These are phyloP conservation scores for Lipomyces kockii DNA, from an alignment of 805 yeast species.

Conservation along the genomic window DNA sequence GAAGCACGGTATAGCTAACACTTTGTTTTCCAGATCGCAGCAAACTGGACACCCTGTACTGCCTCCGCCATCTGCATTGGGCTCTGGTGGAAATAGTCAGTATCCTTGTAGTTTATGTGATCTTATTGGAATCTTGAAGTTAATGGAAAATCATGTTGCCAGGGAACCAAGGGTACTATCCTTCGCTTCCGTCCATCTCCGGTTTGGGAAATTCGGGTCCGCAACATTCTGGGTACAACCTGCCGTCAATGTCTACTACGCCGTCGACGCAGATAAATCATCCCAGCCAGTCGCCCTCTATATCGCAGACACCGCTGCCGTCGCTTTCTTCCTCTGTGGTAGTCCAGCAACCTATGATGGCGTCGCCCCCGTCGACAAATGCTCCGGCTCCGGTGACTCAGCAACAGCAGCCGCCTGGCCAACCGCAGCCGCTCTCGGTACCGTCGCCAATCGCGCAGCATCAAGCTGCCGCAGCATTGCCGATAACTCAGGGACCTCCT, in stretches of 20 bases:
- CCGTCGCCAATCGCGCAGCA: slow-evolving; percentile 15
- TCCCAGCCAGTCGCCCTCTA: slow-evolving; percentile 31
- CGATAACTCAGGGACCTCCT: slow-evolving; percentile 7
- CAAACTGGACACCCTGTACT: slow-evolving; percentile 44
- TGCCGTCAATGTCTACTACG: slow-evolving; percentile 38
- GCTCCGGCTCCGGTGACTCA: slow-evolving; percentile 18
- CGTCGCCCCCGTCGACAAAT: slow-evolving; percentile 37
- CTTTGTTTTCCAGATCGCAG: slow-evolving; percentile 33
- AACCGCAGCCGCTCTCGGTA: slow-evolving; percentile 35
- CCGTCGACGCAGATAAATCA: slow-evolving; percentile 43
- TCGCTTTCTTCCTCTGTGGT: slow-evolving; percentile 32
- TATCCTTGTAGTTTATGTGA: not conserved
- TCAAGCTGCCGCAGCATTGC: not conserved
- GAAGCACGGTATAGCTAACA: not conserved
- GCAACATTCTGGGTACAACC: slow-evolving; percentile 33
- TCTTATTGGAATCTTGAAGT: not conserved
- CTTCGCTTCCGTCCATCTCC: slow-evolving; percentile 43
- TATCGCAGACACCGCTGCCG: slow-evolving; percentile 29
- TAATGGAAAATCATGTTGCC: not conserved
- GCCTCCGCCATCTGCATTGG: slow-evolving; percentile 44
- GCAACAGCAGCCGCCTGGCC: slow-evolving; percentile 13
- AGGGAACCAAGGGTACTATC: slow-evolving; percentile 39
- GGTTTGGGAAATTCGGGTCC: slow-evolving; percentile 38
- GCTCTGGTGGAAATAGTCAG: slow-evolving; percentile 33
- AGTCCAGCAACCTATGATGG: slow-evolving; percentile 41